Conservation (phyloP, 805 yeast species). For the Kodamaea nitidulidarum region DNA sequence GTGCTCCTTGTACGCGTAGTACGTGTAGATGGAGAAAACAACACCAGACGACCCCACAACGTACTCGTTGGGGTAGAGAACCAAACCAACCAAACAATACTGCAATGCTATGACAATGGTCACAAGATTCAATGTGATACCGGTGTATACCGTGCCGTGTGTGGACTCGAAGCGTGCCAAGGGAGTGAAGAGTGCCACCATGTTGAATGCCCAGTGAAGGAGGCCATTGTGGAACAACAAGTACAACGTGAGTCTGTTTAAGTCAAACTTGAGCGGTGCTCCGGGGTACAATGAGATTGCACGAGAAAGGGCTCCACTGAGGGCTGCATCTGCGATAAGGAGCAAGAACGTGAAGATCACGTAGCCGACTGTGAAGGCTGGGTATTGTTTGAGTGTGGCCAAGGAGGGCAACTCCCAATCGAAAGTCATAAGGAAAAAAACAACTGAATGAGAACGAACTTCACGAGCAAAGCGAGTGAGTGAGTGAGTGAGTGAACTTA, state of each 20-base stretch:
- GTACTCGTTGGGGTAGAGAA: constrained; percentile 48
- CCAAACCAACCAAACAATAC: constrained; percentile 49
- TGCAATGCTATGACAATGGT: constrained; percentile 68
- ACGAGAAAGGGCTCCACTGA: constrained; percentile 25
- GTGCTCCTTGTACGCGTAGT: constrained; percentile 49
- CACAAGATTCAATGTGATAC: constrained; percentile 66
- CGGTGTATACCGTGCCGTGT: constrained; percentile 85
- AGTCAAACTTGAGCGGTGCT: constrained; percentile 44
- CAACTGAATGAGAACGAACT: background rate
- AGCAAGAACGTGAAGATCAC: constrained; percentile 50
- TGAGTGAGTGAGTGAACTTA: background rate
- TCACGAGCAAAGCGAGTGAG: no score
- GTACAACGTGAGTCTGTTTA: constrained; percentile 62
- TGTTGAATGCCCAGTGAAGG: constrained; percentile 59
- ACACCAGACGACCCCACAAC: constrained; percentile 73
- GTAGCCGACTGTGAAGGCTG: constrained; percentile 64
- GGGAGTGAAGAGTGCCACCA: constrained; percentile 54
- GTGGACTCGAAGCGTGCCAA: constrained; percentile 61
- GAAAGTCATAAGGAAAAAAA: background rate
- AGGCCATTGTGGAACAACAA: constrained; percentile 64
- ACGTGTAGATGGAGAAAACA: constrained; percentile 64
- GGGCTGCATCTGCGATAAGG: constrained; percentile 30
- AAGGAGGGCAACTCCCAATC: constrained; percentile 8
- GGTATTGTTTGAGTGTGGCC: constrained; percentile 22
- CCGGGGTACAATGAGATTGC: constrained; percentile 50